Conservation (phyloP, 139 green algal genomes). For the Chlamydomonas eustigma region DNA sequence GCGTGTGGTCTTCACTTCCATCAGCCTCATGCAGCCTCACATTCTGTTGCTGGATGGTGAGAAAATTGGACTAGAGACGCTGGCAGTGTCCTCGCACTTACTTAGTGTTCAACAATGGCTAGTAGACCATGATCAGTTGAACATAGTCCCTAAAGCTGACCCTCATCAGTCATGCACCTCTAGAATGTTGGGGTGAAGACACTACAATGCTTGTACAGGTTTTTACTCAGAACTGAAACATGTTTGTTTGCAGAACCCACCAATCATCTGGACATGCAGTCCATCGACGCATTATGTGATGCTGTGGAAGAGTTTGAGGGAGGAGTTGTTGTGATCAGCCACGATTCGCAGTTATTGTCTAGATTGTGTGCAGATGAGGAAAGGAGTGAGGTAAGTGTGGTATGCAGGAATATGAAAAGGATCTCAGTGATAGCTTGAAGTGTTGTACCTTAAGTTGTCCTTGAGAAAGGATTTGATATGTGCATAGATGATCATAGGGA, state of each 20-base stretch:
- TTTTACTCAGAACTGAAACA: background rate
- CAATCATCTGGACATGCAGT: constrained; percentile 99
- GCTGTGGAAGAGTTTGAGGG: constrained; percentile 73
- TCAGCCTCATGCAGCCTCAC: constrained; percentile 83
- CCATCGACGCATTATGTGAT: constrained; percentile 94
- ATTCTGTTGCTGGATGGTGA: constrained; percentile 84
- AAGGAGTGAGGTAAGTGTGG: constrained; percentile 61
- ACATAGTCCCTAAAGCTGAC: too few species aligned
- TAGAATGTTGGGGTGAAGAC: too few species aligned
- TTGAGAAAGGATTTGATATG: too few species aligned
- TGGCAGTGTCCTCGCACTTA: too few species aligned
- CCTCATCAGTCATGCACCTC: too few species aligned
- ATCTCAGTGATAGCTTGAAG: too few species aligned
- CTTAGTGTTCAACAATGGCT: too few species aligned
- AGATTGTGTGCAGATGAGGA: constrained; percentile 92
- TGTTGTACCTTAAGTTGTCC: too few species aligned
- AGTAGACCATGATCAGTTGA: too few species aligned
- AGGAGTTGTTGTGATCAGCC: constrained; percentile 94
- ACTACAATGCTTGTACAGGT: background rate
- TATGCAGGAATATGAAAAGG: background rate
- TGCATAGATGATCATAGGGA: too few species aligned
- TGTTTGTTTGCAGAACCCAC: constrained; percentile 66
- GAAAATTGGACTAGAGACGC: too few species aligned
- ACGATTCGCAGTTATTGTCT: constrained; percentile 93
- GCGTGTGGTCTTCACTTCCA: constrained; percentile 95